Base-by-base conservation (phyloP, 1,284 basidiomycete genomes). In the Taiwanofungus camphoratus region DNA sequence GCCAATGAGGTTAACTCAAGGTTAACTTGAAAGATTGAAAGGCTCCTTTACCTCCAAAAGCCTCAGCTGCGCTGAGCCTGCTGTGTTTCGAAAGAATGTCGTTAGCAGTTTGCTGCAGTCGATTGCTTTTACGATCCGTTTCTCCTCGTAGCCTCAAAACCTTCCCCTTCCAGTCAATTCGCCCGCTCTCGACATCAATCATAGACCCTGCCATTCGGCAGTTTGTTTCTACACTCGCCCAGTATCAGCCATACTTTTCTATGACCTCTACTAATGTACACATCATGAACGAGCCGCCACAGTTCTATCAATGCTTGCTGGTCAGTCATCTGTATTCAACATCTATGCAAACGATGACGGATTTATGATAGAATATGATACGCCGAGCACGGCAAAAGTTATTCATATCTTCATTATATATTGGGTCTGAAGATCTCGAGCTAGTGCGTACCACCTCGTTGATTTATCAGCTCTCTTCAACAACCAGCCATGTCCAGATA, bases 321-420 rank as follows among this genome's bases (percentile, higher is more conserved):
- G 72, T 74, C 18, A 42, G 70, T 59, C 1, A 6, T 2, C 11
- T 7, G 21, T 29, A 6, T 11, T 7, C 0, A 12, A 2, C 13
- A 19, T 5, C 8, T 23, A 21, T 30, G 22, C 11, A 13, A 19
- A 38, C 18, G 13, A 8, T 26, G 9, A 24, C 31, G 1, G 12
- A 4, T 7, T 16, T 7, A 27, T 7, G 18, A 12, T 7, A 92
- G 90, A 69, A 77, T 44, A 82, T 91, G 73, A 80, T 96, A 42
- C 67, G 69, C 36, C 67, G 74, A 27, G 92, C 93, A 2, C 76
- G 78, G 50, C 66, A 69, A 44, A 76, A 90, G 44, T 81, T 97
- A 56, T 87, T 93, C 58, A 76, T 97, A 36, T 94, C 92, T 1
- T 92, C 88, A 9, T 55, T 68, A 4, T 67, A 68, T 44, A 63